Percentiles rank a stretch among this genome's conserved stretches.
These are phyloP conservation scores for Decorospora gaudefroyi DNA, from an alignment of 2,329 filamentous ascomycete genomes.

Conservation along the genomic window DNA sequence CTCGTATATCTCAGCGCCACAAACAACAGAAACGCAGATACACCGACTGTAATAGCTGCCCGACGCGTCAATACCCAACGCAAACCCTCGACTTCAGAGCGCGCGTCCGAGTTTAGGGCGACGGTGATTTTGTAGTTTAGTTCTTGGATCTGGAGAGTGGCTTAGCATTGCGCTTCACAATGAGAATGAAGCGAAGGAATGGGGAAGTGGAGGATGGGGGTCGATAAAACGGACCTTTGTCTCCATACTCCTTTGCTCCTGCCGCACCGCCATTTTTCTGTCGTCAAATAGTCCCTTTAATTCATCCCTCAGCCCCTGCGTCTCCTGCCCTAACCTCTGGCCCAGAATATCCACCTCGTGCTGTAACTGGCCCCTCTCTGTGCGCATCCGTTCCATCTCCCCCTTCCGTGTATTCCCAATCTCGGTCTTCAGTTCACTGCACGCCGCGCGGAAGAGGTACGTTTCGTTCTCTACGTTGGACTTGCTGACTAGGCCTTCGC, in stretches of 20 bases:
- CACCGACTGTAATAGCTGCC: slow-evolving; percentile 63
- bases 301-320: slow-evolving; percentile 80
- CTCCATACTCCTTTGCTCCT: slow-evolving; percentile 84
- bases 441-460: slow-evolving; percentile 92
- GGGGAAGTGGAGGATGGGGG: no score
- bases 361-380: slow-evolving; percentile 82
- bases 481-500: slow-evolving; percentile 80
- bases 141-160: slow-evolving; percentile 73
- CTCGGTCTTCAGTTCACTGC: slow-evolving; percentile 87
- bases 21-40: slow-evolving; percentile 53
- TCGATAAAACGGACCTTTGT: slow-evolving; percentile 70
- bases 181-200: background rate
- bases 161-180: background rate
- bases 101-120: slow-evolving; percentile 82
- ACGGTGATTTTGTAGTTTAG: slow-evolving; percentile 97
- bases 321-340: slow-evolving; percentile 83
- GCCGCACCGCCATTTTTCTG: slow-evolving; percentile 85
- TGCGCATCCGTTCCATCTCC: slow-evolving; percentile 78
- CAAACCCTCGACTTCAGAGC: slow-evolving; percentile 87
- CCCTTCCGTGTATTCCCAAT: slow-evolving; percentile 76
- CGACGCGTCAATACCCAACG: slow-evolving; percentile 78
- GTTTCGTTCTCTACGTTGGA: slow-evolving; percentile 92
- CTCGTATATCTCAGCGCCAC: slow-evolving; percentile 48
- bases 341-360: slow-evolving; percentile 93
- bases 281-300: slow-evolving; percentile 97